These are phyloP conservation scores for Hypoxylon cercidicola DNA, from an alignment of 495 filamentous ascomycete species.

Conservation along the genomic window DNA sequence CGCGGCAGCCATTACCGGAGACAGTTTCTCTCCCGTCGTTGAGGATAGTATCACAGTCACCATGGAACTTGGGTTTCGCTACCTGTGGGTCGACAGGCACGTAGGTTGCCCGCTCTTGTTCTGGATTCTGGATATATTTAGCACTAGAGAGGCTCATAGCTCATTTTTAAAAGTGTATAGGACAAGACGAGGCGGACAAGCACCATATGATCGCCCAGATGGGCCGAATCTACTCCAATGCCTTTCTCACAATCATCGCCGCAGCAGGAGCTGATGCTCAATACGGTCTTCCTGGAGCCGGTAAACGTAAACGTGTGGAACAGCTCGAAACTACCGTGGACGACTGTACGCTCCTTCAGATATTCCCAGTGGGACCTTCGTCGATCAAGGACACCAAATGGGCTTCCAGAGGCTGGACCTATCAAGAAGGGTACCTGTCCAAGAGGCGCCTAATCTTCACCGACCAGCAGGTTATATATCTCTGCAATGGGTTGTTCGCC, in stretches of 20 bases:
- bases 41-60: no score
- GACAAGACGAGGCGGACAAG: no score
- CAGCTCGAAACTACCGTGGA: neutral
- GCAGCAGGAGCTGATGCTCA: constrained; percentile 2
- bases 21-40: no score
- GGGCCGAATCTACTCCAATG: constrained; percentile 5
- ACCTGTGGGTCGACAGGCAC: no score
- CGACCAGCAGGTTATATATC: constrained; percentile 33
- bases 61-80: no score
- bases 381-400: constrained; percentile 19
- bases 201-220: neutral
- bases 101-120: no score
- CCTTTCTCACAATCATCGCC: constrained; percentile 9
- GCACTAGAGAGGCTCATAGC: no score
- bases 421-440: constrained; percentile 38
- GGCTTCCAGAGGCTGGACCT: constrained; percentile 44
- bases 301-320: no score
- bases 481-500: constrained; percentile 10
- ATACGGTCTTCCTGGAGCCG: neutral
- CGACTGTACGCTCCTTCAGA: neutral
- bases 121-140: no score
- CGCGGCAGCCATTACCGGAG: no score
- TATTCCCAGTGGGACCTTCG: no score
- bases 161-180: no score
- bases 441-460: constrained; percentile 38